A percentile compares a stretch with the other conserved stretches of the same genome.
Conservation (phyloP, 768 basidiomycete genomes). For the Piloderma croceum region DNA sequence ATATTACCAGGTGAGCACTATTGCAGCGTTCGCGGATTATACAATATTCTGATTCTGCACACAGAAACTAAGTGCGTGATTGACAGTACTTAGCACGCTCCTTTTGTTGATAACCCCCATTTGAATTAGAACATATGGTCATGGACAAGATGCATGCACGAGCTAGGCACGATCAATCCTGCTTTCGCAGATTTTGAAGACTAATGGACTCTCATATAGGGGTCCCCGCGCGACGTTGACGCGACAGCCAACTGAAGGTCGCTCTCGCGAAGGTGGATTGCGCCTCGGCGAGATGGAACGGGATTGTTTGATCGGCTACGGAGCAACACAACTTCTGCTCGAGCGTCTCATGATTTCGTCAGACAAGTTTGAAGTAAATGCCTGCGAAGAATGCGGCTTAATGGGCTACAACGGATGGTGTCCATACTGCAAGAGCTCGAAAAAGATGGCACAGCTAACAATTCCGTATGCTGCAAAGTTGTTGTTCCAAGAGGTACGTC, state of each 20-base stretch:
- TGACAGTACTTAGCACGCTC: slow-evolving; percentile 3
- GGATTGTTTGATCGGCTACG: slow-evolving; percentile 96
- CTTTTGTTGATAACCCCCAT: neutral
- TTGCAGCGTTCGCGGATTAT: slow-evolving; percentile 2
- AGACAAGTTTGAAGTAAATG: slow-evolving; percentile 95
- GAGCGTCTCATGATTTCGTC: slow-evolving; percentile 99
- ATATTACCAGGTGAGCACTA: slow-evolving; percentile 77
- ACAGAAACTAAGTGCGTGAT: slow-evolving; percentile 85
- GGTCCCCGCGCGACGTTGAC: slow-evolving; percentile 96
- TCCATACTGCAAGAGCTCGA: slow-evolving; percentile 96
- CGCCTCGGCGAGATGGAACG: slow-evolving; percentile 99
- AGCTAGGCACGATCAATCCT: slow-evolving; percentile 57
- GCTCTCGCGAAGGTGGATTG: slow-evolving; percentile 94
- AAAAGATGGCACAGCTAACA: slow-evolving; percentile 90
- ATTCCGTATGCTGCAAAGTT: slow-evolving; percentile 96
- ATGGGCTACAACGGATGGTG: slow-evolving; percentile 97
- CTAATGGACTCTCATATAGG: slow-evolving; percentile 35
- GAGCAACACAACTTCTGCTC: slow-evolving; percentile 93
- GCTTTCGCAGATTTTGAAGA: slow-evolving; percentile 2
- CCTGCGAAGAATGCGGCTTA: slow-evolving; percentile 89
- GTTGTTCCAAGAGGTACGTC: slow-evolving; percentile 78
- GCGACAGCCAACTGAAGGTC: slow-evolving; percentile 96
- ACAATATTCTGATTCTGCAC: slow-evolving; percentile 2
- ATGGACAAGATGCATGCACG: slow-evolving; percentile 99
- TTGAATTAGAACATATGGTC: slow-evolving; percentile 91